Evolutionary conservation across 257 asterid genomes (phyloP).

Genomic region (Solanum tarijense): DNA sequence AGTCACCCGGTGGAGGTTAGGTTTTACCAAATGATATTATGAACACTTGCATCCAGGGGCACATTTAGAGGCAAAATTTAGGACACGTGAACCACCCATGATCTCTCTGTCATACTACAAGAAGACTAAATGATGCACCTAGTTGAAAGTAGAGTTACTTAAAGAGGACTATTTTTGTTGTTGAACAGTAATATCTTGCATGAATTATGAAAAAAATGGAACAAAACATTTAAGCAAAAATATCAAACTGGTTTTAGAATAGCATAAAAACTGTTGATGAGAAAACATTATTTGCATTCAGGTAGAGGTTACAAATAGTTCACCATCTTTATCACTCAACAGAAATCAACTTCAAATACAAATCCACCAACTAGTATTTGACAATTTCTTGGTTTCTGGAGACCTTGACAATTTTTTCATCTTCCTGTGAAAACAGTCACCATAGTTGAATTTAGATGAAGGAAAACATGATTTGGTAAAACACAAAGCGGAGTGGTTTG

Average conservation of each 20-base stretch:
- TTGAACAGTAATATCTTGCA: background rate
- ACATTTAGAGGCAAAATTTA: too few species aligned
- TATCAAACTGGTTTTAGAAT: background rate
- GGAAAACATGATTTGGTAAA: background rate
- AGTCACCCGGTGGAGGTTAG: background rate
- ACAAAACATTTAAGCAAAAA: background rate
- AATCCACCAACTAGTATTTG: background rate
- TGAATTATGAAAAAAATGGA: background rate
- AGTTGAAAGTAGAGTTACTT: background rate
- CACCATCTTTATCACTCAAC: constrained; percentile 2
- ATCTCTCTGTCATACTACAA: background rate
- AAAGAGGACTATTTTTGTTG: background rate
- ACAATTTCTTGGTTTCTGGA: background rate
- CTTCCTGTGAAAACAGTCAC: background rate
- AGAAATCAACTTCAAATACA: background rate
- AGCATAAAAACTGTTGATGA: background rate
- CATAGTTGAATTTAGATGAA: background rate
- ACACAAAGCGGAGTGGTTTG: background rate
- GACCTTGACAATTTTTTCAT: background rate
- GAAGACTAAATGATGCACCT: background rate
- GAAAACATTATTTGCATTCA: background rate
- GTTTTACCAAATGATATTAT: background rate
- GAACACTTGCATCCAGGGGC: background rate
- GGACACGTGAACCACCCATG: background rate
- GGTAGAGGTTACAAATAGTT: background rate